Evolutionary conservation across 2,329 filamentous ascomycete genomes (phyloP).

Genomic region (Didymella arachidicola): DNA sequence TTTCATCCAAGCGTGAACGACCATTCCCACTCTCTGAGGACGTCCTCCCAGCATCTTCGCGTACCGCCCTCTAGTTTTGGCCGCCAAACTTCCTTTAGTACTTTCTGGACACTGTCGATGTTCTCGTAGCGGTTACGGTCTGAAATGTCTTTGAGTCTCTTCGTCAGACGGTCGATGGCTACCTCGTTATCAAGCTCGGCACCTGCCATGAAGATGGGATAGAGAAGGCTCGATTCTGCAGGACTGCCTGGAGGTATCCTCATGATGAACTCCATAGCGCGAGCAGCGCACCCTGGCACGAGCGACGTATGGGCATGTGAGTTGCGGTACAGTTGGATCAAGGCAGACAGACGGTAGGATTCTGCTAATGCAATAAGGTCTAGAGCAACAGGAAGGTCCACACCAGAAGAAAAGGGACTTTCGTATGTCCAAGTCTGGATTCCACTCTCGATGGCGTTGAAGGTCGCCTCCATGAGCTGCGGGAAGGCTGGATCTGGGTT

Average conservation of each 20-base stretch:
- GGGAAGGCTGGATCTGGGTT: slow-evolving; percentile 45
- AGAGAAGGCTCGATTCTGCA: slow-evolving; percentile 46
- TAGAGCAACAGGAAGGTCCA: slow-evolving; percentile 44
- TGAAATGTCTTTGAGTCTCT: slow-evolving; percentile 43
- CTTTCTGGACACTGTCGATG: slow-evolving; percentile 43
- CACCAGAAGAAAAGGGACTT: slow-evolving; percentile 39
- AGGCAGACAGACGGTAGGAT: slow-evolving; percentile 44
- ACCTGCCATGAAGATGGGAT: slow-evolving; percentile 48
- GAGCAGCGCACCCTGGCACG: slow-evolving; percentile 40
- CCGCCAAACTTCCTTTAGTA: slow-evolving; percentile 48
- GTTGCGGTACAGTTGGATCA: slow-evolving; percentile 47
- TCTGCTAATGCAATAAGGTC: slow-evolving; percentile 49
- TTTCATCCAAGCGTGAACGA: slow-evolving; percentile 45
- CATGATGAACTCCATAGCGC: slow-evolving; percentile 47
- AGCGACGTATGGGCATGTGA: slow-evolving; percentile 36
- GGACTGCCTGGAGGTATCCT: slow-evolving; percentile 47
- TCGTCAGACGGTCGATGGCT: slow-evolving; percentile 41
- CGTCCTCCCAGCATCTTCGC: slow-evolving; percentile 47
- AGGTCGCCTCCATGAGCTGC: slow-evolving; percentile 44
- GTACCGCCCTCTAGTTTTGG: slow-evolving; percentile 38
- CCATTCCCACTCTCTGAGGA: slow-evolving; percentile 47
- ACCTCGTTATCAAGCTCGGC: slow-evolving; percentile 42
- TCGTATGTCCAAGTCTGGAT: slow-evolving; percentile 47
- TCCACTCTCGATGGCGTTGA: slow-evolving; percentile 41
- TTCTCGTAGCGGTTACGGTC: slow-evolving; percentile 48